Evolutionary conservation across 805 yeast genomes (phyloP), one percentile per base, ranked within the genome.

Genomic region (Yarrowia yakushimensis): DNA sequence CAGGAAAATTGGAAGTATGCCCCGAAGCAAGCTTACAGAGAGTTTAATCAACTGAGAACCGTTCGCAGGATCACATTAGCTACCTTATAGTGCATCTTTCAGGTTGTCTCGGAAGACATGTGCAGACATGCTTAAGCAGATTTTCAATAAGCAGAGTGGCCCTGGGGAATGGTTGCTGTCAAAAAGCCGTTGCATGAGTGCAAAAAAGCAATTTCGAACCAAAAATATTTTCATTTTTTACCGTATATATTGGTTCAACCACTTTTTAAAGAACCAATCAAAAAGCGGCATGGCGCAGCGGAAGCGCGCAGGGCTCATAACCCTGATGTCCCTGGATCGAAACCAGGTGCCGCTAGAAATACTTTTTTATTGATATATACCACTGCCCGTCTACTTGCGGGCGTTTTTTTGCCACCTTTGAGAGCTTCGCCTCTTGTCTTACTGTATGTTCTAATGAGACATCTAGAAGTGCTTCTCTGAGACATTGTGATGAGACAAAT

Each of bases 301-400:
- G 91, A 85, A 86, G 91, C 91, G 91, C 90, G 90, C 90, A 84
- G 91, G 91, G 92, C 92, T 86, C 92, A 86, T 86, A 86, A 86
- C 92, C 90, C 91, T 86, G 90, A 86, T 83, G 91, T 85, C 91
- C 88, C 81, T 78, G 89, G 92, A 86, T 86, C 92, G 92, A 86
- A 85, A 87, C 92, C 87, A 78, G 81, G 87, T 88, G 84, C 82
- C 87, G 91, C 90, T 86, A 86, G 23, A 7, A 13, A 13, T 48
- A 5, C 31, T 48, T 48, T 31, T 48, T 13, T 18, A 15, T 20
- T 3, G 23, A 10, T 11, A 4, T 17, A 4, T 12, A 5, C 17
- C 6, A 12, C 12, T 15, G 31, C 28, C 4, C 28, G 12, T 6
- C n/a, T 23, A 9, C 3, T 9, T 42, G 13, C 13, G 12, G 20